A percentile compares a stretch with the other conserved stretches of the same genome.
phyloP scores from a whole-genome alignment of 345 rosid genomes.

The Aquilaria yunnanensis region DNA sequence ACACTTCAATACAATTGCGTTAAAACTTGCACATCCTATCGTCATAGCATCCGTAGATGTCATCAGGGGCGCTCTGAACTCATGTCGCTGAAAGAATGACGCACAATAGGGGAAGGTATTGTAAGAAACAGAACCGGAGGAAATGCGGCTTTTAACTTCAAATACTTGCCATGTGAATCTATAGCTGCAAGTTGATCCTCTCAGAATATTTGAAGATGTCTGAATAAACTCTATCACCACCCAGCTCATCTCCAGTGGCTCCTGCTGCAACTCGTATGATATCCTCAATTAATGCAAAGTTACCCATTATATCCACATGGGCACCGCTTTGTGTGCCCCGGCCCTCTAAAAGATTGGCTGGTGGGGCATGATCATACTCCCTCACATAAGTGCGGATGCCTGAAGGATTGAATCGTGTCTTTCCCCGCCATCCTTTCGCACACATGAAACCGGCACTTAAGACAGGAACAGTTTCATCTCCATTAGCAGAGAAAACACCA shows the following conservation, averaged over 20 bases:
- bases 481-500: constrained; percentile 55
- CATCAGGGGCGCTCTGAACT: too few species aligned
- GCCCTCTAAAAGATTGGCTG: constrained; percentile 61
- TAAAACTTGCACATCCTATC: too few species aligned
- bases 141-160: not conserved
- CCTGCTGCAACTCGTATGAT: constrained; percentile 63
- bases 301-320: constrained; percentile 76
- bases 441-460: constrained; percentile 71
- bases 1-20: too few species aligned
- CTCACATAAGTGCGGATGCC: constrained; percentile 44
- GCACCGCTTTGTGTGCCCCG: constrained; percentile 77
- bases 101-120: not conserved
- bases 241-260: constrained; percentile 48
- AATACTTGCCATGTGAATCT: constrained; percentile 23
- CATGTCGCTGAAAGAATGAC: too few species aligned
- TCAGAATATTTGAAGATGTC: constrained; percentile 60
- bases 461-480: constrained; percentile 69
- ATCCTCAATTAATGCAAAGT: constrained; percentile 71
- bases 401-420: constrained; percentile 67
- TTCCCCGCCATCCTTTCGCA: constrained; percentile 76
- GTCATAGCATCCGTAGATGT: too few species aligned
- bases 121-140: not conserved
- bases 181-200: constrained; percentile 45
- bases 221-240: constrained; percentile 53
- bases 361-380: constrained; percentile 65